Percentiles rank a stretch among this genome's conserved stretches.
phyloP scores from a whole-genome alignment of 2,329 filamentous ascomycete species.

The Alternaria postmessia region DNA sequence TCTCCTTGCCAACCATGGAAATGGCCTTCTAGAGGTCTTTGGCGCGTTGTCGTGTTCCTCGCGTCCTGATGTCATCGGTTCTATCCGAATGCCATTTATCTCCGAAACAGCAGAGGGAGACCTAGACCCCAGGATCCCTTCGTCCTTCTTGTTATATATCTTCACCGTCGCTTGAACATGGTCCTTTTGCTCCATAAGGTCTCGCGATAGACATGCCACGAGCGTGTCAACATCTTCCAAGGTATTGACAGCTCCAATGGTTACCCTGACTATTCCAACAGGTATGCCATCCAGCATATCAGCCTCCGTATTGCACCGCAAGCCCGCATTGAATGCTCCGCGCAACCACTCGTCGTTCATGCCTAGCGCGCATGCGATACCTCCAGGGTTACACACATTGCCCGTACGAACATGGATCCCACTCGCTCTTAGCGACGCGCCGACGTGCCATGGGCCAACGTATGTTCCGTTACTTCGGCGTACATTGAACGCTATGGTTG shows the following conservation, averaged over 20 bases:
- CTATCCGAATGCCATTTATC: neutral
- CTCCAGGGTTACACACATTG: slow-evolving; percentile 63
- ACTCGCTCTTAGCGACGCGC: slow-evolving; percentile 63
- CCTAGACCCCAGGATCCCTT: neutral
- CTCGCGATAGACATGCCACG: neutral
- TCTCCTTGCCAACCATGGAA: neutral
- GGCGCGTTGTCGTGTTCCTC: neutral
- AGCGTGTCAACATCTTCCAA: slow-evolving; percentile 59
- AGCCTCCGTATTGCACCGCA: slow-evolving; percentile 64
- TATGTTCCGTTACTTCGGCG: slow-evolving; percentile 61
- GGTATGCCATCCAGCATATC: slow-evolving; percentile 62
- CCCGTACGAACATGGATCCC: slow-evolving; percentile 70
- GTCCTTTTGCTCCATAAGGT: neutral
- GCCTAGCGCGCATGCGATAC: slow-evolving; percentile 56
- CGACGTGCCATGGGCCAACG: slow-evolving; percentile 67
- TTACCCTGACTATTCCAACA: slow-evolving; percentile 68
- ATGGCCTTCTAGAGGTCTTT: neutral
- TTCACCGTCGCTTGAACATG: neutral
- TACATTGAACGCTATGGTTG: slow-evolving; percentile 71
- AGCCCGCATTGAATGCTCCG: slow-evolving; percentile 63
- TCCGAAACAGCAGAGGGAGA: neutral
- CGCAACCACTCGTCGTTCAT: slow-evolving; percentile 65
- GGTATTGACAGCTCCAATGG: slow-evolving; percentile 69
- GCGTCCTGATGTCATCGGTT: neutral
- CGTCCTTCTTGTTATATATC: neutral